A percentile compares a stretch with the other conserved stretches of the same genome.
Conservation (phyloP, 495 filamentous ascomycete species). For the Lasiosphaeria miniovina region DNA sequence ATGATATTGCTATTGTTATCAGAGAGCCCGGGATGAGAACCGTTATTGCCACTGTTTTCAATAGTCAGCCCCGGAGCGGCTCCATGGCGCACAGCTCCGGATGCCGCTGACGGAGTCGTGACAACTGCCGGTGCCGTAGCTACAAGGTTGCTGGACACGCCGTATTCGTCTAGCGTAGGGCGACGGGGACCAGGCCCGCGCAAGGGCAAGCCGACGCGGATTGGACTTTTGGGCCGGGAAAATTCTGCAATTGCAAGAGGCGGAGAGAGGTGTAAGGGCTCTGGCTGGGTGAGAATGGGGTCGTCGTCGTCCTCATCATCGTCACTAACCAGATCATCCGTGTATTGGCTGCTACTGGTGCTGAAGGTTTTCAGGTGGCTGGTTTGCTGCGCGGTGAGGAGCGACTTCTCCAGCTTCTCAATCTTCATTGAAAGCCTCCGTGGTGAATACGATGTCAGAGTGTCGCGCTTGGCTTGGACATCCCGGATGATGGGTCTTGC, state of each 20-base stretch:
- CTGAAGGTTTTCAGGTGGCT: slow-evolving; percentile 8
- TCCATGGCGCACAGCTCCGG: no score
- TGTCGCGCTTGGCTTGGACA: slow-evolving; percentile 43
- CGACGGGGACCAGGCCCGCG: slow-evolving; percentile 20
- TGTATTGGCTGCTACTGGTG: slow-evolving; percentile 29
- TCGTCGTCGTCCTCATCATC: slow-evolving; percentile 19
- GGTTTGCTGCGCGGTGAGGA: slow-evolving; percentile 20
- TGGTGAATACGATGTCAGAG: slow-evolving; percentile 30
- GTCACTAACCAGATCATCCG: slow-evolving; percentile 6
- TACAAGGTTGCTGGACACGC: slow-evolving; percentile 11
- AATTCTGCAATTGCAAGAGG: background rate
- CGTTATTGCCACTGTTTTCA: background rate
- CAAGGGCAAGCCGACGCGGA: slow-evolving; percentile 9
- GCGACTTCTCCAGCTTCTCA: slow-evolving; percentile 39
- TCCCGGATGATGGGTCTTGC: slow-evolving; percentile 37
- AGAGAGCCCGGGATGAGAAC: slow-evolving; percentile 14
- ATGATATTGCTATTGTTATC: slow-evolving; percentile 16
- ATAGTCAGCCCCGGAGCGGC: no score
- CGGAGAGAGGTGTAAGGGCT: slow-evolving; percentile 20
- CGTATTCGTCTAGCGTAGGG: slow-evolving; percentile 30
- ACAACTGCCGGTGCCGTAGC: background rate
- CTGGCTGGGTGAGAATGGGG: slow-evolving; percentile 24
- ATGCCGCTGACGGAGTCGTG: no score
- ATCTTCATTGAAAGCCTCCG: slow-evolving; percentile 45
- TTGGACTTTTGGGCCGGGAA: slow-evolving; percentile 17